Evolutionary conservation across 306 rosid genomes (phyloP).

Genomic region (Vigna nakashimae): DNA sequence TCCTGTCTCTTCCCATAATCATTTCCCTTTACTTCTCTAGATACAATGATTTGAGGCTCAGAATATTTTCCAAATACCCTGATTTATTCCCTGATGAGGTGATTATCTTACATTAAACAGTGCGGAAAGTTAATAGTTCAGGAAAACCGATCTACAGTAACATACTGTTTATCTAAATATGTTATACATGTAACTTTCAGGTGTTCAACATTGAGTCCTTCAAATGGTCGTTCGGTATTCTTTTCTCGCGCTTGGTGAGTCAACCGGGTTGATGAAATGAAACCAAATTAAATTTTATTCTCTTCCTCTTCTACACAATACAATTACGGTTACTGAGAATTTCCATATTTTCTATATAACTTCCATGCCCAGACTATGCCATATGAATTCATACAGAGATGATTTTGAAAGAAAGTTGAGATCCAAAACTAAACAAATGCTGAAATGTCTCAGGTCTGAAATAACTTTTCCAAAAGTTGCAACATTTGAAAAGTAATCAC

Average conservation of each 20-base stretch:
- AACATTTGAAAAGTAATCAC: neutral
- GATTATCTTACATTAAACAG: slow-evolving; percentile 34
- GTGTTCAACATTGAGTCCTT: slow-evolving; percentile 88
- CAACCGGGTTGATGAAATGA: slow-evolving; percentile 26
- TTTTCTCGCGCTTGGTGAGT: slow-evolving; percentile 97
- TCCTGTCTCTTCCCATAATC: slow-evolving; percentile 23
- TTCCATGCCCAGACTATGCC: slow-evolving; percentile 12
- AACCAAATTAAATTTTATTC: slow-evolving; percentile 20
- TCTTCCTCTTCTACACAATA: slow-evolving; percentile 20
- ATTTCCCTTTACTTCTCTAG: slow-evolving; percentile 54
- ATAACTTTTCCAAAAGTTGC: neutral
- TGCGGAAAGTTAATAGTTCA: slow-evolving; percentile 1
- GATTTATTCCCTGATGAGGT: slow-evolving; percentile 94
- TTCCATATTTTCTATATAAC: neutral
- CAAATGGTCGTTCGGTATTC: slow-evolving; percentile 98
- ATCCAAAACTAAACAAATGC: slow-evolving; percentile 17
- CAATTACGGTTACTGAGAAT: neutral
- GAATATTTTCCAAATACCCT: slow-evolving; percentile 92
- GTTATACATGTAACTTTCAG: slow-evolving; percentile 58
- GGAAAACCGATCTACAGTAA: slow-evolving; percentile 1
- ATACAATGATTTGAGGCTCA: slow-evolving; percentile 81
- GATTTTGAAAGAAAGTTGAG: slow-evolving; percentile 9
- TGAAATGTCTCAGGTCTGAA: neutral
- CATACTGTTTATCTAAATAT: slow-evolving; percentile 26
- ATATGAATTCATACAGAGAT: slow-evolving; percentile 3